Evolutionary conservation across 139 green algal genomes (phyloP).

Genomic region (Astrephomene gubernaculifera): DNA sequence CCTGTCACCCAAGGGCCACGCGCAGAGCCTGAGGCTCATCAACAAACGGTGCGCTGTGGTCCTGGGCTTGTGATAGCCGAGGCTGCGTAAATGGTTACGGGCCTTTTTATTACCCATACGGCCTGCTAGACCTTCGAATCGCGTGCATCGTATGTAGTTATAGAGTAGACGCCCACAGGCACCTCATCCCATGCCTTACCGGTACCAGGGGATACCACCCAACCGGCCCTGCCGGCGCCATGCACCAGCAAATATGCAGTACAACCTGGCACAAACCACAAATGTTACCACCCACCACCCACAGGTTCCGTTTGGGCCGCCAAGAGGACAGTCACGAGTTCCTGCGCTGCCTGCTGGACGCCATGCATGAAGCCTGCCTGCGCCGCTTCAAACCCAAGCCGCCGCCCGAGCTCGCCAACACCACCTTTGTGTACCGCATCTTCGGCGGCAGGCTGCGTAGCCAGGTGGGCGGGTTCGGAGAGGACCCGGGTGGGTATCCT

Average conservation of each 20-base stretch:
- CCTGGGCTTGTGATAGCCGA: neutral
- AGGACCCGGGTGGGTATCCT: neutral
- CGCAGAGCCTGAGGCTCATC: conserved; percentile 60
- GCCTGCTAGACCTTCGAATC: no score
- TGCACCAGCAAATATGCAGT: no score
- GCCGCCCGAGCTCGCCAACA: conserved; percentile 71
- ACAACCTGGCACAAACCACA: no score
- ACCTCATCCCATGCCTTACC: no score
- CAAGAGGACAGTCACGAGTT: conserved; percentile 96
- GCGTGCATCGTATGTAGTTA: no score
- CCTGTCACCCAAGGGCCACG: conserved; percentile 61
- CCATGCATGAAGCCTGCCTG: conserved; percentile 87
- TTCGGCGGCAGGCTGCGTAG: conserved; percentile 92
- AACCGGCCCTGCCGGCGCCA: no score
- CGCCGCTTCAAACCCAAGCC: conserved; percentile 62
- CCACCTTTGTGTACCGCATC: conserved; percentile 89
- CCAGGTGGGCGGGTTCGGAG: conserved; percentile 67
- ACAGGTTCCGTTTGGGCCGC: conserved; percentile 86
- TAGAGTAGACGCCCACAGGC: no score
- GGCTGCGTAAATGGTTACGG: no score
- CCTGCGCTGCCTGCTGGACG: conserved; percentile 88
- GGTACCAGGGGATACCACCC: no score
- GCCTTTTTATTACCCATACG: no score
- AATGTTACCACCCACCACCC: no score
- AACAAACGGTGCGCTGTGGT: conserved; percentile 61